These are phyloP conservation scores for Penicillium pancosmium DNA, from an alignment of 495 filamentous ascomycete genomes.

Conservation along the genomic window DNA sequence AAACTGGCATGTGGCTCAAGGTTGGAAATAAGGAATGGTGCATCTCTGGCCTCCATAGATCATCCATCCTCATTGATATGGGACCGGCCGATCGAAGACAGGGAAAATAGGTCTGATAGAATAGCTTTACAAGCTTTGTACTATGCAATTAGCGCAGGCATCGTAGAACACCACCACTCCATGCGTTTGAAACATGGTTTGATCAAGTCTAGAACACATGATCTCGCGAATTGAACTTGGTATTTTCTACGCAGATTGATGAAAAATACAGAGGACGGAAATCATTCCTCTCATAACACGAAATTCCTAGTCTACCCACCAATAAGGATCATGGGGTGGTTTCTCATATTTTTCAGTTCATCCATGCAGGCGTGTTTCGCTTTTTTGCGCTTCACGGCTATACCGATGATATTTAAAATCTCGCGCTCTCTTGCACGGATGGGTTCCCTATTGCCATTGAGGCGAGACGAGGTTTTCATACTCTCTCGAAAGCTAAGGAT, in stretches of 20 bases:
- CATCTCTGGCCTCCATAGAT: no score
- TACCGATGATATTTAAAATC: constrained; percentile 84
- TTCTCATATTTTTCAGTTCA: constrained; percentile 93
- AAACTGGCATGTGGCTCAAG: no score
- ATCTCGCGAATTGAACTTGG: neutral
- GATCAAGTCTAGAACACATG: no score
- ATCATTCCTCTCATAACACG: constrained; percentile 16
- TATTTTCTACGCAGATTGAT: neutral
- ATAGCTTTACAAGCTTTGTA: no score
- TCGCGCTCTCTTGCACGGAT: constrained; percentile 58
- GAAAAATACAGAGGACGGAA: neutral
- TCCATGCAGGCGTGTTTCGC: constrained; percentile 95
- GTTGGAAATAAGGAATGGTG: no score
- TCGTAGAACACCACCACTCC: no score
- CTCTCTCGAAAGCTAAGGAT: constrained; percentile 65
- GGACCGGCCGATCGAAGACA: no score
- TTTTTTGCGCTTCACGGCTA: constrained; percentile 93
- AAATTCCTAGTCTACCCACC: constrained; percentile 78
- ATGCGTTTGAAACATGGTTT: no score
- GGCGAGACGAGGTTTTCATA: constrained; percentile 17
- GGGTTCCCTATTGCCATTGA: constrained; percentile 31
- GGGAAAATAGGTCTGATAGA: no score
- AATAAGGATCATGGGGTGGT: constrained; percentile 98
- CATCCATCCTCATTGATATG: no score
- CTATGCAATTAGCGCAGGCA: no score